Percentiles rank a stretch among this genome's conserved stretches.
Evolutionary conservation across 371 early-diverging fungal species (phyloP).

Genomic region (Mucor circinelloides): DNA sequence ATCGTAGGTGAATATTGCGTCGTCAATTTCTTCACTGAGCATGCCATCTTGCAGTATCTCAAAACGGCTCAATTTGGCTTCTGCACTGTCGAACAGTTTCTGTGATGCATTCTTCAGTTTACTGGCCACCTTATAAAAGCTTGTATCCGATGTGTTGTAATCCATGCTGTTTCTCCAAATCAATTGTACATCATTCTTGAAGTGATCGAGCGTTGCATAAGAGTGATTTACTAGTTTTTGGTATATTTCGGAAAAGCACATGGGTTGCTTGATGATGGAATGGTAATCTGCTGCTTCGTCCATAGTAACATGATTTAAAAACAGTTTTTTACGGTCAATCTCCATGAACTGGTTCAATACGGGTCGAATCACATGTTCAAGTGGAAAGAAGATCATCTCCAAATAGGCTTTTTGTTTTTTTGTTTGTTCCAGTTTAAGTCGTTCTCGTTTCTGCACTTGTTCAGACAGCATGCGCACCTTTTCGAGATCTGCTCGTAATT

Average conservation of each 20-base stretch:
- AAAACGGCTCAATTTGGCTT: background rate
- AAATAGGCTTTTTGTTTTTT: slow-evolving; percentile 66
- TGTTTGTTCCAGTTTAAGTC: slow-evolving; percentile 70
- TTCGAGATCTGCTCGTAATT: slow-evolving; percentile 83
- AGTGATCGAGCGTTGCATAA: slow-evolving; percentile 42
- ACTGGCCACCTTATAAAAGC: slow-evolving; percentile 68
- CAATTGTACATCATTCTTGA: slow-evolving; percentile 60
- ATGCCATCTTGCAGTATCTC: background rate
- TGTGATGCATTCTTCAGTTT: slow-evolving; percentile 4
- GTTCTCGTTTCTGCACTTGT: slow-evolving; percentile 86
- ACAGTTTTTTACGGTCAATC: slow-evolving; percentile 56
- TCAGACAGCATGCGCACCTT: slow-evolving; percentile 82
- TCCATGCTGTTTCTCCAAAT: slow-evolving; percentile 77
- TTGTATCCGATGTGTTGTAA: slow-evolving; percentile 75
- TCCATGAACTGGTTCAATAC: slow-evolving; percentile 68
- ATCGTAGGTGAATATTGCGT: slow-evolving; percentile 11
- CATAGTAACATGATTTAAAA: slow-evolving; percentile 67
- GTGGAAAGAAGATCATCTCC: slow-evolving; percentile 73
- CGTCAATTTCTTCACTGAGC: background rate
- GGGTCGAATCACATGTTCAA: slow-evolving; percentile 64
- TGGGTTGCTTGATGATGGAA: slow-evolving; percentile 63
- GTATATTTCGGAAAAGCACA: slow-evolving; percentile 59
- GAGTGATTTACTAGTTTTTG: slow-evolving; percentile 37
- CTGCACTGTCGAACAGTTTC: slow-evolving; percentile 6
- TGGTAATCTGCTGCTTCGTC: slow-evolving; percentile 85